These are phyloP conservation scores for Knufia fluminis DNA, from an alignment of 2,329 filamentous ascomycete genomes.

Conservation along the genomic window DNA sequence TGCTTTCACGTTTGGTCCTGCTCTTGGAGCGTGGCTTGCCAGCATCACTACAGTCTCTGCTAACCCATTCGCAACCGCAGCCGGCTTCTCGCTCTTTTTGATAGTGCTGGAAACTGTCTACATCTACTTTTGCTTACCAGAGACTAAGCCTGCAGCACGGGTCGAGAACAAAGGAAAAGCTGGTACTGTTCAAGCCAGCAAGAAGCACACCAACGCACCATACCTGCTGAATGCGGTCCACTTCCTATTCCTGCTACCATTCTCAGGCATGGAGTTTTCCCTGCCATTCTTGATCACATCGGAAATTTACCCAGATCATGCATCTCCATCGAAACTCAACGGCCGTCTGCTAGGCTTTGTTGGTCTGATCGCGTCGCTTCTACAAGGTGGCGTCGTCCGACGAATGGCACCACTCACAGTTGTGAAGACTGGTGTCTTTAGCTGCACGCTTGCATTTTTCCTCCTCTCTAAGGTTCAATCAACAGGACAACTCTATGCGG, in stretches of 20 bases:
- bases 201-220: constrained; percentile 65
- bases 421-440: constrained; percentile 67
- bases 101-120: constrained; percentile 84
- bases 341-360: constrained; percentile 83
- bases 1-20: constrained; percentile 92
- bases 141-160: constrained; percentile 62
- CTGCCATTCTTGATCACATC: constrained; percentile 89
- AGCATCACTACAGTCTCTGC: constrained; percentile 66
- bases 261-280: constrained; percentile 96
- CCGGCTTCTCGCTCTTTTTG: constrained; percentile 73
- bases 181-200: constrained; percentile 22
- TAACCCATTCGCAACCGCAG: constrained; percentile 90
- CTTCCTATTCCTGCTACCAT: constrained; percentile 87
- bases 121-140: constrained; percentile 73
- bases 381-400: constrained; percentile 86
- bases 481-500: constrained; percentile 63
- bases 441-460: constrained; percentile 71
- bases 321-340: constrained; percentile 57
- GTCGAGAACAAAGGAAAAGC: constrained; percentile 24
- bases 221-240: constrained; percentile 74
- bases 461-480: constrained; percentile 63
- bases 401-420: constrained; percentile 71
- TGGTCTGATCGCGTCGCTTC: constrained; percentile 79
- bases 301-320: constrained; percentile 72
- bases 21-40: constrained; percentile 77